These are phyloP conservation scores for Cercospora sp. DNA, from an alignment of 2,329 filamentous ascomycete species.

Conservation along the genomic window DNA sequence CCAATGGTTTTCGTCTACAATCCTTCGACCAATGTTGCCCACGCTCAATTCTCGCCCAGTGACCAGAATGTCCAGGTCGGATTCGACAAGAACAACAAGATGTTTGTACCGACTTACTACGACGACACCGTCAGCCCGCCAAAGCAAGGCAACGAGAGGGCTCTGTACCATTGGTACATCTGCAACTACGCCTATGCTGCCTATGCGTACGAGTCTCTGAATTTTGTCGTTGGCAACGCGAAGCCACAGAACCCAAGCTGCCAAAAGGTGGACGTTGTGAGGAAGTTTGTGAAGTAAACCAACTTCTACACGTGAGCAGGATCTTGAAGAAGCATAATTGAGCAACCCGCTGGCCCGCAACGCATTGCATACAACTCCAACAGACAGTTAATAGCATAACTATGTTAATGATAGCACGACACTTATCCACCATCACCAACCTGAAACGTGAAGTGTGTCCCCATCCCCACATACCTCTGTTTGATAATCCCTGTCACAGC, in stretches of 20 bases:
- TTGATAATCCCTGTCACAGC: slow-evolving; percentile 5
- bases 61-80: slow-evolving; percentile 36
- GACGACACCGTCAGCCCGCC: slow-evolving; percentile 45
- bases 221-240: slow-evolving; percentile 45
- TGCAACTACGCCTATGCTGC: slow-evolving; percentile 44
- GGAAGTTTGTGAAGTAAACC: slow-evolving; percentile 17
- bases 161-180: slow-evolving; percentile 48
- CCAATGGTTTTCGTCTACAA: slow-evolving; percentile 41
- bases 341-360: background rate
- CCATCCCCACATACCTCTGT: background rate
- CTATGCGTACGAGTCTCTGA: slow-evolving; percentile 48
- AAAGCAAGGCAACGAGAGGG: slow-evolving; percentile 25
- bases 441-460: background rate
- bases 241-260: slow-evolving; percentile 51
- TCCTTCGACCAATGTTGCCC: slow-evolving; percentile 45
- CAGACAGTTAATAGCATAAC: background rate
- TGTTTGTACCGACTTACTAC: slow-evolving; percentile 45
- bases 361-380: background rate
- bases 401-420: background rate
- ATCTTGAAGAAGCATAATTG: background rate
- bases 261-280: slow-evolving; percentile 44
- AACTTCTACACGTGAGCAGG: background rate
- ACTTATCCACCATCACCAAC: background rate
- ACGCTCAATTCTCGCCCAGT: slow-evolving; percentile 45
- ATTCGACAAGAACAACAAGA: slow-evolving; percentile 43